Conservation (phyloP, 345 rosid genomes). For the Eutrema yunnanense region DNA sequence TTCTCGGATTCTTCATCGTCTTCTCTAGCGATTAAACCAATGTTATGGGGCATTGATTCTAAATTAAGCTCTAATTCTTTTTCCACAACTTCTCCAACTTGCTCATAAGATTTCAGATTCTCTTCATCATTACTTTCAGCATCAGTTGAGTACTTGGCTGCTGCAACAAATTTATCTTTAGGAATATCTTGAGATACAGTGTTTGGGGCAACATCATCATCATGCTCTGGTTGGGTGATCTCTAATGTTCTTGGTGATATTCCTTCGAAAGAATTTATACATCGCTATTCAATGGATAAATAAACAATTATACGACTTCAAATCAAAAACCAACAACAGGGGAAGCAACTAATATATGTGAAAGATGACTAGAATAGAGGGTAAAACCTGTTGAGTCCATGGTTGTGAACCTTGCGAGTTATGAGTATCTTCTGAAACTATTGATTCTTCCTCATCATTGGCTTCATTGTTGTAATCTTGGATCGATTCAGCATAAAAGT, state of each 20-base stretch:
- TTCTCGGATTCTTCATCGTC: conserved; percentile 2
- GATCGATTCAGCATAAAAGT: background rate
- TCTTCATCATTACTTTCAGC: background rate
- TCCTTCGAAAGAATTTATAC: background rate
- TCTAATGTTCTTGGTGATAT: conserved; percentile 9
- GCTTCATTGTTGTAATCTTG: background rate
- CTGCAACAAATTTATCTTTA: background rate
- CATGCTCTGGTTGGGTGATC: conserved; percentile 2
- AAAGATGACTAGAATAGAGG: background rate
- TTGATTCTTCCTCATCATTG: background rate
- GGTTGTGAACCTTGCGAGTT: conserved; percentile 15
- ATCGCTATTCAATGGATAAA: background rate
- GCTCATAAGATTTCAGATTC: background rate
- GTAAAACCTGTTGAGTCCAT: conserved; percentile 18
- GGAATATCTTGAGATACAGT: background rate
- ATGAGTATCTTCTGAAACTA: background rate
- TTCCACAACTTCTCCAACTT: conserved; percentile 1
- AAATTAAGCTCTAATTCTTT: background rate
- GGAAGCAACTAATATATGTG: background rate
- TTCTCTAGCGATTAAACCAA: background rate
- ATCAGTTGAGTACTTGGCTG: background rate
- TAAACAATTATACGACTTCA: background rate
- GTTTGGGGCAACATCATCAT: background rate
- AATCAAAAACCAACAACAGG: background rate
- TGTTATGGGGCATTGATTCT: conserved; percentile 2